Conservation (phyloP, 208 protist genomes). For the Zelonia costaricensis region DNA sequence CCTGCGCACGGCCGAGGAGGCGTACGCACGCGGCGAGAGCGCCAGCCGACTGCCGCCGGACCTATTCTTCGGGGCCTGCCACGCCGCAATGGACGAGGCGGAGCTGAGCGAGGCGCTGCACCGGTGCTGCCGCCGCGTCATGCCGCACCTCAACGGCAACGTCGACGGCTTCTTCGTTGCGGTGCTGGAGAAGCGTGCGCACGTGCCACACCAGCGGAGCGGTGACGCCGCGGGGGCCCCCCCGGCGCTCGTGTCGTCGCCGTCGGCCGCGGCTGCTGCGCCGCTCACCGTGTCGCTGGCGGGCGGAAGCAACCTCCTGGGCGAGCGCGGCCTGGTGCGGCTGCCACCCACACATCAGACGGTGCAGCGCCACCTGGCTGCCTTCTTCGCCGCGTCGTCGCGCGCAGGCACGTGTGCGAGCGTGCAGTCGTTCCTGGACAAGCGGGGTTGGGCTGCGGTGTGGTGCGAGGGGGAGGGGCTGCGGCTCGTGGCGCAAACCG, state of each 20-base stretch:
- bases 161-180: conserved; percentile 82
- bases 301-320: conserved; percentile 19
- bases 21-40: conserved; percentile 35
- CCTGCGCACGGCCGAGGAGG: conserved; percentile 40
- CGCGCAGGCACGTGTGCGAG: conserved; percentile 3
- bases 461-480: conserved; percentile 55
- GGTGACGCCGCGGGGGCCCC: neutral
- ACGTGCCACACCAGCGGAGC: neutral
- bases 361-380: conserved; percentile 28
- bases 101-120: conserved; percentile 26
- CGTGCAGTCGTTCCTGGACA: conserved; percentile 16
- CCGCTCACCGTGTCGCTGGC: conserved; percentile 16
- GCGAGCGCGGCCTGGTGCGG: conserved; percentile 27
- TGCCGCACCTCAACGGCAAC: conserved; percentile 68
- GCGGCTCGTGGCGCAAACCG: conserved; percentile 33
- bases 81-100: neutral
- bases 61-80: conserved; percentile 36
- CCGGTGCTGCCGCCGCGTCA: conserved; percentile 55
- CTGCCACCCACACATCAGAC: conserved; percentile 31
- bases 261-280: conserved; percentile 10
- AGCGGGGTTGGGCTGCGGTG: conserved; percentile 17
- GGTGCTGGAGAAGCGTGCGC: conserved; percentile 33
- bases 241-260: no score
- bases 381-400: conserved; percentile 29
- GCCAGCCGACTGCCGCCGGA: conserved; percentile 10